Conservation (phyloP, 2,329 filamentous ascomycete species). For the Nigrospora oryzae region DNA sequence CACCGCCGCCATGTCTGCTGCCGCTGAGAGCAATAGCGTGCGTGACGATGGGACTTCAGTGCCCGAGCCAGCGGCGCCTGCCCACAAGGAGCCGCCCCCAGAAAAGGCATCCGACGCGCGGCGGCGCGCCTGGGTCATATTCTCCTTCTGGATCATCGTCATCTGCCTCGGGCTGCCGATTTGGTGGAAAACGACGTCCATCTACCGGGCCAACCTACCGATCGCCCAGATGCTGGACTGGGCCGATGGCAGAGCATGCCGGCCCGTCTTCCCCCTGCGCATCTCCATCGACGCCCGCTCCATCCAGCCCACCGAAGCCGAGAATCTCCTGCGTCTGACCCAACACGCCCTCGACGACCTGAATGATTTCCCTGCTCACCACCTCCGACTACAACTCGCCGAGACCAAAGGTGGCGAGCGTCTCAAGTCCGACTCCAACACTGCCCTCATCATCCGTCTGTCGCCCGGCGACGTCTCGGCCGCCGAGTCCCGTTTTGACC, state of each 20-base stretch:
- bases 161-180: slow-evolving; percentile 77
- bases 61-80: neutral
- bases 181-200: slow-evolving; percentile 94
- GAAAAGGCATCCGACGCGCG: slow-evolving; percentile 64
- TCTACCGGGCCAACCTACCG: slow-evolving; percentile 79
- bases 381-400: slow-evolving; percentile 61
- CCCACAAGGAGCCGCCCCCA: slow-evolving; percentile 55
- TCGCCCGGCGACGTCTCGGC: slow-evolving; percentile 45
- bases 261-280: slow-evolving; percentile 77
- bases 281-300: slow-evolving; percentile 67
- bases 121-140: slow-evolving; percentile 65
- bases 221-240: slow-evolving; percentile 81
- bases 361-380: slow-evolving; percentile 79
- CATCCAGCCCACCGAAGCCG: slow-evolving; percentile 58
- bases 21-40: too few species aligned
- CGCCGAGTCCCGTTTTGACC: slow-evolving; percentile 54
- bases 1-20: too few species aligned
- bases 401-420: slow-evolving; percentile 16
- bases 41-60: neutral
- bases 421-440: slow-evolving; percentile 27
- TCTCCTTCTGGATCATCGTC: slow-evolving; percentile 87
- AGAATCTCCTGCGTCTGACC: slow-evolving; percentile 68
- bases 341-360: slow-evolving; percentile 81
- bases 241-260: slow-evolving; percentile 84
- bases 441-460: slow-evolving; percentile 64